These are phyloP conservation scores for Russula emetica DNA, from an alignment of 768 basidiomycete genomes.

Conservation along the genomic window DNA sequence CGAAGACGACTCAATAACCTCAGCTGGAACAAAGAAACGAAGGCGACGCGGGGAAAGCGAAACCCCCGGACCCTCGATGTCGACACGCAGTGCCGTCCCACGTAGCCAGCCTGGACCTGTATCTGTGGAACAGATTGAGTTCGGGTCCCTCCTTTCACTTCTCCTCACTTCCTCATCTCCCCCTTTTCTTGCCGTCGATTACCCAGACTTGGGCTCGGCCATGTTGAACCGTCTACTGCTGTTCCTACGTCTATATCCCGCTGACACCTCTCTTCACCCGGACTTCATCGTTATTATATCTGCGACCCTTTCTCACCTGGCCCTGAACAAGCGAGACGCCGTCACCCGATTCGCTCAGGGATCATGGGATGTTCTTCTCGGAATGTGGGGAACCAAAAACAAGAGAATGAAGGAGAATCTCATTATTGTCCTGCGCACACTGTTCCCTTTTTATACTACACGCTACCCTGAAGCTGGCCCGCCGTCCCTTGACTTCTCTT, in stretches of 20 bases:
- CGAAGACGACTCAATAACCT: slow-evolving; percentile 29
- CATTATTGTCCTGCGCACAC: slow-evolving; percentile 60
- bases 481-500: slow-evolving; percentile 37
- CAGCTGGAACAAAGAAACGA: slow-evolving; percentile 38
- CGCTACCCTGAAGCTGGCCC: slow-evolving; percentile 22
- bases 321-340: slow-evolving; percentile 63
- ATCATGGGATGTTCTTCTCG: slow-evolving; percentile 61
- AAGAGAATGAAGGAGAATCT: slow-evolving; percentile 73
- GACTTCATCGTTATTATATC: slow-evolving; percentile 69
- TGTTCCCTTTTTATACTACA: slow-evolving; percentile 67
- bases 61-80: slow-evolving; percentile 13
- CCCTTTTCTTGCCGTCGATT: slow-evolving; percentile 49
- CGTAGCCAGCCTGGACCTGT: slow-evolving; percentile 33
- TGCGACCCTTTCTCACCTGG: slow-evolving; percentile 65
- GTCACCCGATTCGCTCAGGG: slow-evolving; percentile 56
- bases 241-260: slow-evolving; percentile 62
- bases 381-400: slow-evolving; percentile 77
- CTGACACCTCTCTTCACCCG: slow-evolving; percentile 74
- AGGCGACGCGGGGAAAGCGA: slow-evolving; percentile 24
- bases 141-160: slow-evolving; percentile 57
- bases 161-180: slow-evolving; percentile 55
- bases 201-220: slow-evolving; percentile 42
- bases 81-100: slow-evolving; percentile 8
- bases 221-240: slow-evolving; percentile 57
- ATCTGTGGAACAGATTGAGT: slow-evolving; percentile 64